phyloP scores from a whole-genome alignment of 495 filamentous ascomycete species.

The Friedmanniomyces endolithicus region DNA sequence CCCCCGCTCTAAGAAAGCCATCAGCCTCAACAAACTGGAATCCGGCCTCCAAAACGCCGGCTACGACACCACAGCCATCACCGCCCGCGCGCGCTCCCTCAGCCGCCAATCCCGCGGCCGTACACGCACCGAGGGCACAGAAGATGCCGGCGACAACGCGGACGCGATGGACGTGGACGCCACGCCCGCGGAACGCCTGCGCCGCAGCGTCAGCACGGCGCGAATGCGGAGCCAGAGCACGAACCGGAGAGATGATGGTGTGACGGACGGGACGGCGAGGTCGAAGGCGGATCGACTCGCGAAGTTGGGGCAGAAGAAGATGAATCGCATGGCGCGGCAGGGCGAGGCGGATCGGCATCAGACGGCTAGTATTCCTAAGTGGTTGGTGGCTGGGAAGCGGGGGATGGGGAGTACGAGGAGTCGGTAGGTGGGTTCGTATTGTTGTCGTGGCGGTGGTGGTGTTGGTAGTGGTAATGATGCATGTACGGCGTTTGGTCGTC shows the following conservation, averaged over 20 bases:
- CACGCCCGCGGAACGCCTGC: conserved; percentile 22
- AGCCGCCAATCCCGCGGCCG: conserved; percentile 47
- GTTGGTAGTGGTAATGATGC: not conserved
- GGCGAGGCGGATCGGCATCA: conserved; percentile 94
- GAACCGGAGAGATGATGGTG: conserved; percentile 76
- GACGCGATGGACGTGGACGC: conserved; percentile 81
- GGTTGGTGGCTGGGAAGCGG: conserved; percentile 64
- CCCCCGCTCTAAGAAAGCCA: conserved; percentile 58
- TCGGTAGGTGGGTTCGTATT: conserved; percentile 18
- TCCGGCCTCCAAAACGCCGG: conserved; percentile 70
- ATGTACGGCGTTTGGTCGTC: not conserved
- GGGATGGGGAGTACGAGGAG: conserved; percentile 46
- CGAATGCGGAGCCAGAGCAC: conserved; percentile 59
- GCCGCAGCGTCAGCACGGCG: conserved; percentile 34
- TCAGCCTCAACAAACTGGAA: conserved; percentile 76
- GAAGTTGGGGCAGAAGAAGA: conserved; percentile 91
- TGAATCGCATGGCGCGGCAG: conserved; percentile 92
- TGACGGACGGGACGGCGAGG: conserved; percentile 45
- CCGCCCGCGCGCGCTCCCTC: conserved; percentile 49
- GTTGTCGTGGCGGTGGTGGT: not conserved
- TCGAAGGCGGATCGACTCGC: conserved; percentile 69
- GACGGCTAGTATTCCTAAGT: conserved; percentile 68
- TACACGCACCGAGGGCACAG: conserved; percentile 38
- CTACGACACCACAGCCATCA: conserved; percentile 63
- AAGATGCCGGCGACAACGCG: conserved; percentile 33